Evolutionary conservation across 1,284 basidiomycete species (phyloP).

Genomic region (Leccinum pachyderme): DNA sequence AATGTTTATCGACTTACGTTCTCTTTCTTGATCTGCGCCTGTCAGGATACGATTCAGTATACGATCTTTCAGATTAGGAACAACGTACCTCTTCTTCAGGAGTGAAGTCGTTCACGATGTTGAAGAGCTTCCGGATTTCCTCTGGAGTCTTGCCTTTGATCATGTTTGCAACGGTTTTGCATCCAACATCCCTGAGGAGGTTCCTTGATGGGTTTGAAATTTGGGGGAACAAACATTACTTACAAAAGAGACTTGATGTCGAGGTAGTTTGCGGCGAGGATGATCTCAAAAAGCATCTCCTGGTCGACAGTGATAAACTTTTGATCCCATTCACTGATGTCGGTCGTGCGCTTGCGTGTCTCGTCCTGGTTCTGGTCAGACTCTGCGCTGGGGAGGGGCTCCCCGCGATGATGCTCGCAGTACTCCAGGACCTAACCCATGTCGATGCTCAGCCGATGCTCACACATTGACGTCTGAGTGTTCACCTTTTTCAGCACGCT

Average conservation of each 20-base stretch:
- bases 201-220: slow-evolving; percentile 3
- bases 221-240: slow-evolving; percentile 27
- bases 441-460: slow-evolving; percentile 4
- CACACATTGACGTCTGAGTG: neutral
- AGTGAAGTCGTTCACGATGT: slow-evolving; percentile 98
- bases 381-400: slow-evolving; percentile 89
- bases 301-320: slow-evolving; percentile 98
- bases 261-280: slow-evolving; percentile 98
- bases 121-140: slow-evolving; percentile 95
- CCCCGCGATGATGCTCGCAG: slow-evolving; percentile 97
- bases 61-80: neutral
- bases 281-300: slow-evolving; percentile 98
- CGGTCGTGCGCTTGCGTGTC: slow-evolving; percentile 95
- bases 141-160: slow-evolving; percentile 98
- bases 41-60: slow-evolving; percentile 12
- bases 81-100: slow-evolving; percentile 93
- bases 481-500: slow-evolving; percentile 93
- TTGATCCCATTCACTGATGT: slow-evolving; percentile 99
- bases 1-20: slow-evolving; percentile 62
- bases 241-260: slow-evolving; percentile 99
- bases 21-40: slow-evolving; percentile 99
- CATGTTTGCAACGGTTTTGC: slow-evolving; percentile 99
- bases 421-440: slow-evolving; percentile 87
- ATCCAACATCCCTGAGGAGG: slow-evolving; percentile 84
- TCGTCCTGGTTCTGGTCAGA: slow-evolving; percentile 84